phyloP scores from a whole-genome alignment of 495 filamentous ascomycete genomes.

The Aspergillus sparsus region DNA sequence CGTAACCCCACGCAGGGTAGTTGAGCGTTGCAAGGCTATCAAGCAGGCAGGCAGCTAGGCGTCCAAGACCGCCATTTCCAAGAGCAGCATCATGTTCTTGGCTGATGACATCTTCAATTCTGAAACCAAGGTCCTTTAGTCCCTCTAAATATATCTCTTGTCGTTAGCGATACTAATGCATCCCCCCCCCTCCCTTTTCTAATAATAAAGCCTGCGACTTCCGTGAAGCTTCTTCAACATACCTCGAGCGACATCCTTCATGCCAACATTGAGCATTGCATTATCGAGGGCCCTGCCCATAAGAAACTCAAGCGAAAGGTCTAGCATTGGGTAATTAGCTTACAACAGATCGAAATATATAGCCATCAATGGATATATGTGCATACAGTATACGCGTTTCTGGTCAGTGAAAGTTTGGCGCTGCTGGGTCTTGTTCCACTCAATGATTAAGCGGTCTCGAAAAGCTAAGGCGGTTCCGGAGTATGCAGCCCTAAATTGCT shows the following conservation, averaged over 20 bases:
- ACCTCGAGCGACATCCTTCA: conserved; percentile 84
- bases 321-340: conserved; percentile 29
- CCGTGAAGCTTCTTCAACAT: conserved; percentile 15
- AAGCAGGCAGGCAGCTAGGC: conserved; percentile 93
- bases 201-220: too few species aligned
- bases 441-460: conserved; percentile 86
- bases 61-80: conserved; percentile 93
- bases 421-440: conserved; percentile 98
- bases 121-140: conserved; percentile 85
- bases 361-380: not conserved
- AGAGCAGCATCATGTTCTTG: conserved; percentile 97
- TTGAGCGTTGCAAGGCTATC: conserved; percentile 94
- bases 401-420: conserved; percentile 85
- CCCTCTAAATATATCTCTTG: conserved; percentile 57
- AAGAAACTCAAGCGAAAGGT: conserved; percentile 92
- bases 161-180: not conserved
- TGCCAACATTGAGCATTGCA: conserved; percentile 92
- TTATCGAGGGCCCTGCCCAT: conserved; percentile 97
- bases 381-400: conserved; percentile 86
- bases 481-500: conserved; percentile 69
- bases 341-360: not conserved
- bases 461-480: conserved; percentile 87
- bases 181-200: too few species aligned
- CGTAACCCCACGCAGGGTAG: conserved; percentile 96
- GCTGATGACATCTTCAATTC: conserved; percentile 90